Percentiles rank a stretch among this genome's conserved stretches.
phyloP scores from a whole-genome alignment of 306 rosid species.

The Astragalus glycyphyllos region DNA sequence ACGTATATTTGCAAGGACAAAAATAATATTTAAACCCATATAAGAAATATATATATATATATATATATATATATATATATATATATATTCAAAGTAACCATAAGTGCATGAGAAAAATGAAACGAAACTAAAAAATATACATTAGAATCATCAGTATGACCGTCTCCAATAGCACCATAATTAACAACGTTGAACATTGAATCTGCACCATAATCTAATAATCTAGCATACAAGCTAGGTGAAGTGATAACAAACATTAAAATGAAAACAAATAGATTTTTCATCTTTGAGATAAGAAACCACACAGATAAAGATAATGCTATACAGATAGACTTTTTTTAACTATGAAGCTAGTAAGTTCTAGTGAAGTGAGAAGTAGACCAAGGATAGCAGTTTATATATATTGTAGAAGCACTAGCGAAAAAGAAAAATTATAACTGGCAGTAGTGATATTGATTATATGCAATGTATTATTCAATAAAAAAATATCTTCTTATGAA shows the following conservation, averaged over 20 bases:
- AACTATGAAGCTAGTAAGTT: too few relatives aligned
- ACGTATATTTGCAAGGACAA: too few relatives aligned
- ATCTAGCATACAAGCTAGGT: constrained; percentile 8
- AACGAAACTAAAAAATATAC: constrained; percentile 33
- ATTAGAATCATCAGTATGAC: constrained; percentile 52
- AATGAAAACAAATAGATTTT: neutral
- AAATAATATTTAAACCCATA: too few relatives aligned
- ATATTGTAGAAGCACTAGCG: neutral
- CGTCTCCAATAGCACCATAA: constrained; percentile 60
- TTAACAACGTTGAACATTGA: constrained; percentile 38
- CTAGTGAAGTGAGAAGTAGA: too few relatives aligned
- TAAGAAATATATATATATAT: neutral
- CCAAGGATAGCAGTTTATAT: neutral
- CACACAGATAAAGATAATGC: too few relatives aligned
- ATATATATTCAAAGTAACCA: too few relatives aligned
- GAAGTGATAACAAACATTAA: constrained; percentile 15
- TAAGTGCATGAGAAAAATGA: too few relatives aligned
- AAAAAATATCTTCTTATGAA: too few relatives aligned
- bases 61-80: neutral
- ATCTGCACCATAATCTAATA: neutral
- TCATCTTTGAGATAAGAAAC: constrained; percentile 23
- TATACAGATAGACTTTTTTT: too few relatives aligned
- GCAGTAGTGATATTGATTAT: too few relatives aligned
- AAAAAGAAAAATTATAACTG: neutral
- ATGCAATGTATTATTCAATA: too few relatives aligned